Evolutionary conservation across 176 grass and related monocot species (phyloP).

Genomic region (Phragmites australis): DNA sequence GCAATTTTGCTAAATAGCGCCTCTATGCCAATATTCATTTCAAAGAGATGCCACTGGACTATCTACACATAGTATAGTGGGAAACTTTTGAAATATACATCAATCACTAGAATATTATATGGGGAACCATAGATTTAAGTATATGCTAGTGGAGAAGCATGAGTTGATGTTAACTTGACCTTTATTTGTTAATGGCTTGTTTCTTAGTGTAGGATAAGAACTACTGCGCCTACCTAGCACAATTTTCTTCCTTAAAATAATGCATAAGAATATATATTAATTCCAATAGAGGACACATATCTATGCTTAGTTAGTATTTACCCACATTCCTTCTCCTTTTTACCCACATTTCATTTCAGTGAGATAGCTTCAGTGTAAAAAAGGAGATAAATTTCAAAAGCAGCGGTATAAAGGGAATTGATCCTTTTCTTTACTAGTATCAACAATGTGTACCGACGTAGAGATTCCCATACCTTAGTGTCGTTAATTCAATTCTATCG

Average conservation of each 20-base stretch:
- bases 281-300: too few species aligned
- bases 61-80: not conserved
- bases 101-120: constrained; percentile 15
- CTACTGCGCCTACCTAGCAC: not conserved
- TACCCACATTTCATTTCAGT: too few species aligned
- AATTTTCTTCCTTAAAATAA: not conserved
- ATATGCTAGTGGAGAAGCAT: not conserved
- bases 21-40: not conserved
- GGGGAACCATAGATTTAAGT: not conserved
- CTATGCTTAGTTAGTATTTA: too few species aligned
- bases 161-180: not conserved
- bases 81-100: not conserved
- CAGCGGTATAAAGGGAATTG: too few species aligned
- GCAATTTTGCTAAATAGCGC: not conserved
- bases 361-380: too few species aligned
- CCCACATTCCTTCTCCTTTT: too few species aligned
- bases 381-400: too few species aligned
- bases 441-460: too few species aligned
- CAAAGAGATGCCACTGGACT: not conserved
- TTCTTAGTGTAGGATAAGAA: not conserved
- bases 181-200: not conserved
- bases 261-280: too few species aligned
- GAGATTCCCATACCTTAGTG: too few species aligned
- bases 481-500: too few species aligned
- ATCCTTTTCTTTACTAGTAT: too few species aligned